These are phyloP conservation scores for Lachnellula suecica DNA, from an alignment of 2,329 filamentous ascomycete genomes.

Conservation along the genomic window DNA sequence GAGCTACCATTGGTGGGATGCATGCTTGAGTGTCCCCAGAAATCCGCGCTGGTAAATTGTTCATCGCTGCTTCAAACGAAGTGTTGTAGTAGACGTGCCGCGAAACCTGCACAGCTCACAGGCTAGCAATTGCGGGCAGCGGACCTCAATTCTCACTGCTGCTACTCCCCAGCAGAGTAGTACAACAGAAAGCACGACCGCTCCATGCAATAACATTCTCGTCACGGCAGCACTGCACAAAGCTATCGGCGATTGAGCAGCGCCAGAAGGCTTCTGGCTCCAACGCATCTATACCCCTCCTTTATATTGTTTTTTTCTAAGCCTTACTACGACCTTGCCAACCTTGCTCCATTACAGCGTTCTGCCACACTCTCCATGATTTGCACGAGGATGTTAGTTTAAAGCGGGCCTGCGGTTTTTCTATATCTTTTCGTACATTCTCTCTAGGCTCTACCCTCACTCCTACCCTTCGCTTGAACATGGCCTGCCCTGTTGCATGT, in stretches of 20 bases:
- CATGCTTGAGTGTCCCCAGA: constrained; percentile 7
- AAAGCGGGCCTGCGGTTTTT: constrained; percentile 8
- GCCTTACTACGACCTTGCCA: constrained; percentile 10
- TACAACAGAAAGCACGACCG: not conserved
- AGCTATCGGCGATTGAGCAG: not conserved
- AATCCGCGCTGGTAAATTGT: constrained; percentile 7
- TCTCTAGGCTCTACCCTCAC: constrained; percentile 2
- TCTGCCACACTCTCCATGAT: constrained; percentile 16
- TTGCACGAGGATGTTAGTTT: constrained; percentile 16
- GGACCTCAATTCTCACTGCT: not conserved
- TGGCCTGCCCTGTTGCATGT: constrained; percentile 17
- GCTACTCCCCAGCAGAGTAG: not conserved
- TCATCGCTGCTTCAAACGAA: constrained; percentile 6
- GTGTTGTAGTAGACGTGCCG: not conserved
- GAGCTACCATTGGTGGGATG: constrained; percentile 8
- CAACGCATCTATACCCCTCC: constrained; percentile 11
- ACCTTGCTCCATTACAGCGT: constrained; percentile 14
- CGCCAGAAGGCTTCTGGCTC: constrained; percentile 1
- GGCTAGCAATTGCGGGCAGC: not conserved
- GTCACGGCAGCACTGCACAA: not conserved
- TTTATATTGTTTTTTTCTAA: constrained; percentile 7
- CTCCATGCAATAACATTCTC: not conserved
- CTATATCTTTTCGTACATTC: constrained; percentile 19
- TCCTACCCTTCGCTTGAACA: constrained; percentile 14
- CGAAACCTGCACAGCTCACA: not conserved